Conservation (phyloP, 176 grass and related monocot species). For the Alopecurus myosuroides region DNA sequence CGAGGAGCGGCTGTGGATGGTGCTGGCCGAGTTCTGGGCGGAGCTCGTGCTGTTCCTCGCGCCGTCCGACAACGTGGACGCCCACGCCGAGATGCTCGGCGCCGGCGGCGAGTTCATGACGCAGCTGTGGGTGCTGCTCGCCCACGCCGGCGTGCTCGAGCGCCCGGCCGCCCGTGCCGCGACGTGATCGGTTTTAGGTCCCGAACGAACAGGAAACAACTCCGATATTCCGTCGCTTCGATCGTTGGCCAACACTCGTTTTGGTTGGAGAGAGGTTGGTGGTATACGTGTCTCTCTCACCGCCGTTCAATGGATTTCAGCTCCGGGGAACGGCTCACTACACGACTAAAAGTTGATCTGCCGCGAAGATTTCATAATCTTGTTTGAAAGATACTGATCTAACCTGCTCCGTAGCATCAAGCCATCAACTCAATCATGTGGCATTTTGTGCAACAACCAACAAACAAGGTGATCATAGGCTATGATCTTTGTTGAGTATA, state of each 20-base stretch:
- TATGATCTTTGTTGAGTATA: no score
- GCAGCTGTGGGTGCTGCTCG: conserved; percentile 41
- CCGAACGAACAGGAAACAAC: background rate
- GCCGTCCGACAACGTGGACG: conserved; percentile 47
- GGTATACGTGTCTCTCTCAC: background rate
- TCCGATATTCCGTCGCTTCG: background rate
- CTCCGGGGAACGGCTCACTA: background rate
- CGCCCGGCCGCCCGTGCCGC: background rate
- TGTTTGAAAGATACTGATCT: background rate
- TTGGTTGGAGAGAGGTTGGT: background rate
- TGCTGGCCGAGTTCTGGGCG: conserved; percentile 47
- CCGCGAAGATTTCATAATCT: background rate
- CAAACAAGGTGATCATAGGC: no score
- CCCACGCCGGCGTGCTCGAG: conserved; percentile 41
- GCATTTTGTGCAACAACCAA: no score
- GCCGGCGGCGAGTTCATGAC: conserved; percentile 57
- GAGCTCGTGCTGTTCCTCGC: conserved; percentile 43
- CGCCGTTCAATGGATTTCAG: background rate
- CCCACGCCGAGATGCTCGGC: conserved; percentile 41
- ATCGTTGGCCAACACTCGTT: no score
- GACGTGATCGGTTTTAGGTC: background rate
- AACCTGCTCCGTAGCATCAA: background rate
- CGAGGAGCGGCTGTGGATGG: conserved; percentile 11
- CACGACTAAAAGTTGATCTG: background rate
- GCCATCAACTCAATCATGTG: no score